Percentiles rank a stretch among this genome's conserved stretches.
phyloP scores from a whole-genome alignment of 2,329 filamentous ascomycete genomes.

The Colletotrichum paranaense region DNA sequence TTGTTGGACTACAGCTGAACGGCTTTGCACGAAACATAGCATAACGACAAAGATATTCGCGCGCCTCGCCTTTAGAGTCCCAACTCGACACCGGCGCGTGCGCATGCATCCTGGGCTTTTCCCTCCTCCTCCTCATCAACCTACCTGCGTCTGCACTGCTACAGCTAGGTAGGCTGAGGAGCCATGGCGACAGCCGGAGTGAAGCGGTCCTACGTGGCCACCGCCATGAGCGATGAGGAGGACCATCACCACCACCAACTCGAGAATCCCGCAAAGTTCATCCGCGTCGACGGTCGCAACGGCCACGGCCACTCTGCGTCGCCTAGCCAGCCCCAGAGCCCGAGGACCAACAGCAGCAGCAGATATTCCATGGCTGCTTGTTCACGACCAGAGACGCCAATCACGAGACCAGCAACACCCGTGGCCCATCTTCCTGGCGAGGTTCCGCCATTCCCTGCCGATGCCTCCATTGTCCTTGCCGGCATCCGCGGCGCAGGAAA shows the following conservation, averaged over 20 bases:
- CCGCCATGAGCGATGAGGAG: conserved; percentile 46
- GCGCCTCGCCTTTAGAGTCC: background rate
- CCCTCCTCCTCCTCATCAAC: conserved; percentile 8
- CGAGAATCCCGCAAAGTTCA: conserved; percentile 28
- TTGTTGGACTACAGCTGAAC: conserved; percentile 2
- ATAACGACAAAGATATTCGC: background rate
- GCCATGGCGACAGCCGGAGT: conserved; percentile 49
- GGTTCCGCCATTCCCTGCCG: conserved; percentile 40
- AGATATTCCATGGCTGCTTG: conserved; percentile 28
- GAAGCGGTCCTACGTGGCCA: conserved; percentile 51
- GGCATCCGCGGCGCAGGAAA: conserved; percentile 82
- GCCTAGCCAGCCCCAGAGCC: conserved; percentile 27
- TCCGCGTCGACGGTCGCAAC: conserved; percentile 28
- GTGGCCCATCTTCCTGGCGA: conserved; percentile 26
- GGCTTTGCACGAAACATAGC: conserved; percentile 11
- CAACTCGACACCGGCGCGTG: conserved; percentile 15
- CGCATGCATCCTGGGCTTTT: conserved; percentile 15
- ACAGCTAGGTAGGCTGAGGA: conserved; percentile 8
- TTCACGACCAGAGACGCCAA: conserved; percentile 25
- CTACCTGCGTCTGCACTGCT: conserved; percentile 11
- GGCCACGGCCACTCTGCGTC: conserved; percentile 13
- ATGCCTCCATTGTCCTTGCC: conserved; percentile 79
- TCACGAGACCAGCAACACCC: conserved; percentile 26
- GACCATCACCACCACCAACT: conserved; percentile 35
- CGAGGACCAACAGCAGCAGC: conserved; percentile 30